These are phyloP conservation scores for Pseudocercospora cruenta DNA, from an alignment of 2,329 filamentous ascomycete genomes.

Conservation along the genomic window DNA sequence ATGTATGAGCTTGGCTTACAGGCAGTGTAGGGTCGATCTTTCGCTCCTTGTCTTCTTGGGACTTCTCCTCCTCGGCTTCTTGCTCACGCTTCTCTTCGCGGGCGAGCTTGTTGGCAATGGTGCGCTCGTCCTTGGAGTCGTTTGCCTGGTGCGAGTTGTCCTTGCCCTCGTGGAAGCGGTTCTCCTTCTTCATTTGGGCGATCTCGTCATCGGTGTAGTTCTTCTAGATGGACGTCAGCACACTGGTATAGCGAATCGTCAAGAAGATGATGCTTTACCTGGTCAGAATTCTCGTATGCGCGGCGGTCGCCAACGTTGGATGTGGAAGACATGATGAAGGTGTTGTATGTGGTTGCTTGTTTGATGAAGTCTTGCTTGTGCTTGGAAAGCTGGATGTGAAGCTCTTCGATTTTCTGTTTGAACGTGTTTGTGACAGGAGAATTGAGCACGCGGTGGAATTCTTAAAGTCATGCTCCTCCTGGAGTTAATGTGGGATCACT, in stretches of 20 bases:
- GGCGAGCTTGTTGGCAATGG: conserved; percentile 72
- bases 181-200: conserved; percentile 32
- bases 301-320: conserved; percentile 68
- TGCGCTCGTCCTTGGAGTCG: conserved; percentile 75
- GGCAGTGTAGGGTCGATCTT: conserved; percentile 64
- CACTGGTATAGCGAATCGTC: background rate
- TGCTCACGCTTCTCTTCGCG: conserved; percentile 61
- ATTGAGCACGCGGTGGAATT: conserved; percentile 18
- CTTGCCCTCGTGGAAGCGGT: conserved; percentile 72
- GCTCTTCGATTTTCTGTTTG: background rate
- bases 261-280: conserved; percentile 45
- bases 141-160: conserved; percentile 67
- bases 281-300: conserved; percentile 78
- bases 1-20: conserved; percentile 29
- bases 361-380: background rate
- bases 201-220: conserved; percentile 60
- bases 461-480: background rate
- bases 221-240: conserved; percentile 44
- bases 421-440: background rate
- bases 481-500: background rate
- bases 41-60: conserved; percentile 41
- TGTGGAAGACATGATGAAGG: conserved; percentile 52
- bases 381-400: background rate
- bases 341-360: background rate
- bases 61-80: conserved; percentile 44